Percentiles rank a stretch among this genome's conserved stretches.
phyloP scores from a whole-genome alignment of 768 basidiomycete genomes.

The Pisolithus microcarpus region DNA sequence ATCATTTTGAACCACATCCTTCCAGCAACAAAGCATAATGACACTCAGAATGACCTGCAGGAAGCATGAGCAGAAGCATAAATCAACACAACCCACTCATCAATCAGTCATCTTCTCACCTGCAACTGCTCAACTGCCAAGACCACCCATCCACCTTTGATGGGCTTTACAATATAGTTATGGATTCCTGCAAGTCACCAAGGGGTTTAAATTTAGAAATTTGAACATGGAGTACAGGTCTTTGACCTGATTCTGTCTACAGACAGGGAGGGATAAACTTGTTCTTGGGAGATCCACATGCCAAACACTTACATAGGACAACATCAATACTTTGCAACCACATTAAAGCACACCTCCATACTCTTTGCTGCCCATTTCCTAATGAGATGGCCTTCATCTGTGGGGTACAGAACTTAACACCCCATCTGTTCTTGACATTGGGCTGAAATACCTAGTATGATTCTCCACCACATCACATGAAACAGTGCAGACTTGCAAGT shows the following conservation, averaged over 20 bases:
- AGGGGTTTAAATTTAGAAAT: neutral
- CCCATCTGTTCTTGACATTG: neutral
- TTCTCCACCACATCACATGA: neutral
- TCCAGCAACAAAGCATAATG: neutral
- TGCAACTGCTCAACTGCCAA: neutral
- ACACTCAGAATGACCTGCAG: neutral
- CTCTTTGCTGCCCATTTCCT: neutral
- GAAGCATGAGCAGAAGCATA: neutral
- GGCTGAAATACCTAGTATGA: neutral
- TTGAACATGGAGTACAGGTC: neutral
- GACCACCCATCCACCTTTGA: neutral
- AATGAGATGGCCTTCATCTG: neutral
- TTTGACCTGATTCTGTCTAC: neutral
- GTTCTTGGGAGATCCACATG: neutral
- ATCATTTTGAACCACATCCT: neutral
- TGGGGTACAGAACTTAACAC: neutral
- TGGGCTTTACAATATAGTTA: neutral
- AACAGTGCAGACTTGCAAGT: neutral
- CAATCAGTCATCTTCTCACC: neutral
- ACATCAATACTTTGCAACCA: neutral
- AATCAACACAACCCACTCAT: neutral
- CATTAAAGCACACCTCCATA: neutral
- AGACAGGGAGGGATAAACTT: neutral
- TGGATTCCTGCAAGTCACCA: neutral
- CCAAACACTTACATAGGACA: neutral